Conservation (phyloP, 352 stramenopile species). For the Phytophthora melonis region DNA sequence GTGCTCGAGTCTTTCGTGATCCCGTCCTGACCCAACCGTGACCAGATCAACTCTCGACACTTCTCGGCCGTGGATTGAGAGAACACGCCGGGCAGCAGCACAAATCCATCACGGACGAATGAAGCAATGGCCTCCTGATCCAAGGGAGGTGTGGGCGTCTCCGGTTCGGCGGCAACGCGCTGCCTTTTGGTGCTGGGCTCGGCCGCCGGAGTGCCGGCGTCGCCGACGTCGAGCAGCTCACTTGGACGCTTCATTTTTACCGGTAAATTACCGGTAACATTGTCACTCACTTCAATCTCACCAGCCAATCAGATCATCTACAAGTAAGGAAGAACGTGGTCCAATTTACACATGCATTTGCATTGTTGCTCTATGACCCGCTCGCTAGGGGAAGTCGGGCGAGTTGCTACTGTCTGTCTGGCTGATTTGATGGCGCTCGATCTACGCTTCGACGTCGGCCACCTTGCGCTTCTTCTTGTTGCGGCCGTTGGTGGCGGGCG, state of each 20-base stretch:
- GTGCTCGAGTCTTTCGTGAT: constrained; percentile 51
- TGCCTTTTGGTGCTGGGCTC: constrained; percentile 33
- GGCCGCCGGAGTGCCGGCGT: not conserved
- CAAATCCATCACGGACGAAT: constrained; percentile 79
- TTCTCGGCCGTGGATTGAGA: constrained; percentile 45
- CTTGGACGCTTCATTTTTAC: constrained; percentile 30
- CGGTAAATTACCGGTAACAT: no score
- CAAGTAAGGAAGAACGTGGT: not conserved
- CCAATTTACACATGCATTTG: constrained; percentile 4
- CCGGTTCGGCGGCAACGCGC: constrained; percentile 1
- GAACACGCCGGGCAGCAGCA: constrained; percentile 71
- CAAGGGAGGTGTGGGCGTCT: constrained; percentile 24
- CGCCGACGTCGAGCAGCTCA: constrained; percentile 1
- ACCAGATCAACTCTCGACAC: constrained; percentile 61
- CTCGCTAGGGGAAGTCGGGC: not conserved
- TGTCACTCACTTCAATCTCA: no score
- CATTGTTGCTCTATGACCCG: constrained; percentile 6
- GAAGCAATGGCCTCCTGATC: constrained; percentile 41
- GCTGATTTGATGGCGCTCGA: not conserved
- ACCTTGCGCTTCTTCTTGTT: constrained; percentile 68
- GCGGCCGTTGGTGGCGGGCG: constrained; percentile 36
- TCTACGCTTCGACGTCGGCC: constrained; percentile 5
- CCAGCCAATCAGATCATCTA: no score
- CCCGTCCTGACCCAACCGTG: constrained; percentile 43
- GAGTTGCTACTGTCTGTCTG: constrained; percentile 1